Evolutionary conservation across 2,329 filamentous ascomycete genomes (phyloP), one percentile per base, ranked within the genome.

Genomic region (Ascosphaera apis): DNA sequence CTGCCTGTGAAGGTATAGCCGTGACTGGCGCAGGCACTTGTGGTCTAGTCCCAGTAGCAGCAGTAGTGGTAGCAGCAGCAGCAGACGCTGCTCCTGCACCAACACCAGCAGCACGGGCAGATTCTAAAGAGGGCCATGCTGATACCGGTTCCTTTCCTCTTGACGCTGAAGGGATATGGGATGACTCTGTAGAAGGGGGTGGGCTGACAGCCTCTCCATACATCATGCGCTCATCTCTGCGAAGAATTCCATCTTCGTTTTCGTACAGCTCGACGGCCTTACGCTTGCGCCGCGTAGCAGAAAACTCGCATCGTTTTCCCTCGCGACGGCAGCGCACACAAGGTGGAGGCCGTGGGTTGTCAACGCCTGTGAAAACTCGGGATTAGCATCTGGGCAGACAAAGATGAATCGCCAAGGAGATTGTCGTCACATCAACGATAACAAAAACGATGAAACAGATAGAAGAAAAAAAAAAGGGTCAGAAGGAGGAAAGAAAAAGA

Each of bases 271-370:
- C 63, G 17, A 60, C 70, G 34, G 67, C 67, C 65, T 88, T 91
- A 52, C 83, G 72, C 71, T 95, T 95, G 51, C 88, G 74, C 35
- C 88, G 69, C 21, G 84, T 95, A 15, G 83, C 81, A 42, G 83
- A 91, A 63, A 98, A 98, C 66, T 77, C 91, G 62, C 88, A 98
- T 48, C 92, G 77, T 55, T 95, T 95, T 60, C 76, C 82, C 62
- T 98, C 88, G 45, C 88, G 75, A 36, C 83, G 76, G 54, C 88
- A 98, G 50, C 88, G 74, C 40, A 86, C 79, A 55, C 88, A 98
- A 2, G 88, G 88, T 37, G 86, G 86, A 47, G 91, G 82, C 55
- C 84, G 74, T 16, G 88, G 88, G 48, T 88, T 86, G 58, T 95
- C 88, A 51, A 95, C 86, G 48, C 57, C 58, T 61, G 31, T 17